Base-by-base conservation (phyloP, 768 basidiomycete species). In the Tephrocybe sp. region DNA sequence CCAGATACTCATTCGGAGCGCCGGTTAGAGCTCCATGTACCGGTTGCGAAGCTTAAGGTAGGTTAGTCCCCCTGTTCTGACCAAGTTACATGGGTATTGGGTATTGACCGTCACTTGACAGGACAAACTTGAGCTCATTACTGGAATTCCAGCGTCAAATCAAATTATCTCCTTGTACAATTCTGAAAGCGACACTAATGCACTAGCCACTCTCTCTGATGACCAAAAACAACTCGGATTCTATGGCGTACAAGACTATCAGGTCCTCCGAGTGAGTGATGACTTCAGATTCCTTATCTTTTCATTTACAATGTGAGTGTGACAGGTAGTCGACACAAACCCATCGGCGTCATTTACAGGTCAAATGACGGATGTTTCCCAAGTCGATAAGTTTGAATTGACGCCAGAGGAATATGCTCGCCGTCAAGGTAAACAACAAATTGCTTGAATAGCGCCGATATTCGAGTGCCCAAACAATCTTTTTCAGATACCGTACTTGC, bases 311-410 rank as follows among this genome's bases (percentile, higher is more conserved):
- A n/a, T n/a, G n/a, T n/a, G n/a, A n/a, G n/a, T n/a, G n/a, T n/a
- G 6, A 51, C 55, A 91, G 89, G 80, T 89, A 9, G 71, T 75
- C 52, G 89, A 95, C 60, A 80, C 77, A 16, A 82, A 97, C 62
- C 92, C 94, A 7, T 75, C 85, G 2, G 69, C 66, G 1, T 83
- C 86, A 29, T 76, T 89, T 42, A 88, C 88, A 0, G 94, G 94
- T 1, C 91, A 94, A 63, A 79, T 89, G 45, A 80, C 85, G 7
- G 94, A 97, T 65, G 76, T 89, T 1, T 84, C 84, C 0, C 82
- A 86, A 67, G 92, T 97, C 1, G 85, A 97, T 22, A 97, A 97
- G 64, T 98, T 93, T 56, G 95, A 97, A 72, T 66, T 98, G 43
- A 84, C 83, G 7, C 77, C 83, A 3, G 82, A 82, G 3, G 91